Conservation (phyloP, 768 basidiomycete genomes). For the Lactifluus subvellereus region DNA sequence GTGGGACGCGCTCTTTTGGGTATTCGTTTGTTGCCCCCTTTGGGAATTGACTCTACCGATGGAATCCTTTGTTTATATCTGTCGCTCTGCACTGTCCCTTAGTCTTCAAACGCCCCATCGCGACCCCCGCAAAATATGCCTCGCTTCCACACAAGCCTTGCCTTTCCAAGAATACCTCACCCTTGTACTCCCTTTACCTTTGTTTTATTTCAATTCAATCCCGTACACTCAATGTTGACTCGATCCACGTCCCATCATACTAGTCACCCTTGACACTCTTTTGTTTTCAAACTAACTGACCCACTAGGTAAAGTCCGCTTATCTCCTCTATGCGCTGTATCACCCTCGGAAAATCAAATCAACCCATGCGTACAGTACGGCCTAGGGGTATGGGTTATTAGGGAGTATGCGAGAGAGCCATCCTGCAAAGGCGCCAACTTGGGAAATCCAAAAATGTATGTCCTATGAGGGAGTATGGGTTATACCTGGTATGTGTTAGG, state of each 20-base stretch:
- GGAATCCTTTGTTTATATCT: slow-evolving; percentile 6
- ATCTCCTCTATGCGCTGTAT: neutral
- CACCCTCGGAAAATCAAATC: neutral
- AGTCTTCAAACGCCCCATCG: neutral
- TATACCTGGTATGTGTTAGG: too few relatives aligned
- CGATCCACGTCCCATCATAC: neutral
- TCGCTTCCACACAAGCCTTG: slow-evolving; percentile 14
- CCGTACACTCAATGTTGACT: neutral
- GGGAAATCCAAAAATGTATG: too few relatives aligned
- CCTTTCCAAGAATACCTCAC: slow-evolving; percentile 10
- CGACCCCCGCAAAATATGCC: neutral
- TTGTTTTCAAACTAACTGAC: neutral
- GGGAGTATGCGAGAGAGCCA: too few relatives aligned
- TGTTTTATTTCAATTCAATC: neutral
- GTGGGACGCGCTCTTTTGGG: slow-evolving; percentile 16
- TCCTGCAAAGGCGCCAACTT: too few relatives aligned
- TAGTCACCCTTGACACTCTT: neutral
- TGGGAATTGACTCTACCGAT: slow-evolving; percentile 8
- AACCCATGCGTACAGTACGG: neutral
- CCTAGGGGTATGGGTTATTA: too few relatives aligned
- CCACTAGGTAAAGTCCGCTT: neutral
- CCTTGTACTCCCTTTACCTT: slow-evolving; percentile 15
- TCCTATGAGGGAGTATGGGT: too few relatives aligned
- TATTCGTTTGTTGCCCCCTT: slow-evolving; percentile 23
- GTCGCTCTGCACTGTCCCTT: neutral